phyloP scores from a whole-genome alignment of 2,329 filamentous ascomycete genomes.

The Fusarium secorum region DNA sequence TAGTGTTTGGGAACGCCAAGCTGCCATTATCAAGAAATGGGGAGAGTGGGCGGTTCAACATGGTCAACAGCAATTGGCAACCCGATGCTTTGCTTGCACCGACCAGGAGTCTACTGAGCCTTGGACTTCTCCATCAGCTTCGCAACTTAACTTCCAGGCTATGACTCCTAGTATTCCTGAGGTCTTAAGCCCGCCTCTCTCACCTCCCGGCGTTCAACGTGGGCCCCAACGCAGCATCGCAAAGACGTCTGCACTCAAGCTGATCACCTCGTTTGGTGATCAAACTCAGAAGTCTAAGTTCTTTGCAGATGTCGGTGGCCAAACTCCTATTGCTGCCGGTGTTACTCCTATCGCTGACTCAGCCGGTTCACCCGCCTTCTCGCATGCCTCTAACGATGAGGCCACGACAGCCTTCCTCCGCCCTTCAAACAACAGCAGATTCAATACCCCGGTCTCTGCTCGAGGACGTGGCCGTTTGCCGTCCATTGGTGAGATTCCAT shows the following conservation, averaged over 20 bases:
- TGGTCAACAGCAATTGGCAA: constrained; percentile 89
- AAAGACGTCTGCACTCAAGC: constrained; percentile 84
- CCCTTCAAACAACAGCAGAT: constrained; percentile 70
- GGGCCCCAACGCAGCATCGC: constrained; percentile 70
- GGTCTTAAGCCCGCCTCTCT: constrained; percentile 74
- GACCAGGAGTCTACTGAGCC: constrained; percentile 84
- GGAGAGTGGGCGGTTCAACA: constrained; percentile 89
- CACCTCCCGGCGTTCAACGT: constrained; percentile 70
- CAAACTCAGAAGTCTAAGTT: constrained; percentile 69
- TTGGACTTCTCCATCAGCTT: constrained; percentile 85
- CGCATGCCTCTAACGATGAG: constrained; percentile 58
- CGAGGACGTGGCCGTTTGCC: constrained; percentile 70
- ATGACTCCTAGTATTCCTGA: constrained; percentile 65
- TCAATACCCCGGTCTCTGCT: constrained; percentile 74
- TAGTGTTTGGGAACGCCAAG: constrained; percentile 88
- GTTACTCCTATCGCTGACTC: constrained; percentile 88
- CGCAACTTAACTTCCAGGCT: constrained; percentile 63
- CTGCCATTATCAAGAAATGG: constrained; percentile 90
- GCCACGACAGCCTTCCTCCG: constrained; percentile 72
- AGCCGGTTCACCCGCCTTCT: constrained; percentile 68
- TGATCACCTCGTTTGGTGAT: constrained; percentile 88
- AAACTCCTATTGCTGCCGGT: constrained; percentile 80
- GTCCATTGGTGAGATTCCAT: constrained; percentile 72
- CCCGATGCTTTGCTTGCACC: constrained; percentile 92
- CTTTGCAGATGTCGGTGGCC: constrained; percentile 64